These are phyloP conservation scores for Coemansia sp. DNA, from an alignment of 192 early-diverging fungal species.

Conservation along the genomic window DNA sequence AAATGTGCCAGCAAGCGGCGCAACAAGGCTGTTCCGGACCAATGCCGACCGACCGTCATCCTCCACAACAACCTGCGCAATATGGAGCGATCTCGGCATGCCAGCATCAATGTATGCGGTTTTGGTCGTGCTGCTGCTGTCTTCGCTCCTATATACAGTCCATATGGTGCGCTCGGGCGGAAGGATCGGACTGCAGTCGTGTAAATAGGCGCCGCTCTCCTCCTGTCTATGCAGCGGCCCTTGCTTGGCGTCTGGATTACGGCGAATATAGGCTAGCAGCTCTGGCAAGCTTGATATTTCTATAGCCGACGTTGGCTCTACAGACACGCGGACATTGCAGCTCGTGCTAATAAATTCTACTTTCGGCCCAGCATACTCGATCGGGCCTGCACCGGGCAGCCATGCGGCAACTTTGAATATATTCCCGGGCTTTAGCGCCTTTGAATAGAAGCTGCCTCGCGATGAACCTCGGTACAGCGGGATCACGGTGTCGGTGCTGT, in stretches of 20 bases:
- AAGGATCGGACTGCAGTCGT: conserved; percentile 2
- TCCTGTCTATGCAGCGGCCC: conserved; percentile 17
- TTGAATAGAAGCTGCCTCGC: conserved; percentile 17
- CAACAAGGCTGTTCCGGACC: conserved; percentile 15
- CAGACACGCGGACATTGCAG: conserved; percentile 8
- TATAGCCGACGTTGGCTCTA: conserved; percentile 10
- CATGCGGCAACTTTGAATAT: conserved; percentile 21
- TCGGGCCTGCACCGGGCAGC: neutral
- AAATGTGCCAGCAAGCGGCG: conserved; percentile 2
- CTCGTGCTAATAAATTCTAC: conserved; percentile 25
- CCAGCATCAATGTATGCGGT: conserved; percentile 21
- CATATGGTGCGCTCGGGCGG: conserved; percentile 23
- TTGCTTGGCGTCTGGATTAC: neutral
- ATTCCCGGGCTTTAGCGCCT: conserved; percentile 12
- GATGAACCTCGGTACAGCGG: conserved; percentile 31
- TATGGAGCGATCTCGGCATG: conserved; percentile 28
- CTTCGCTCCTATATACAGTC: neutral
- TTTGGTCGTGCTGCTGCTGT: neutral
- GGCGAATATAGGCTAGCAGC: conserved; percentile 20
- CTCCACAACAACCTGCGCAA: conserved; percentile 19
- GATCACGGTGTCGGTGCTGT: conserved; percentile 22
- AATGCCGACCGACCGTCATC: conserved; percentile 11
- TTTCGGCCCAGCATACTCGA: neutral
- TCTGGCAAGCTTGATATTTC: conserved; percentile 16
- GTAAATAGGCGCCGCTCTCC: neutral